These are phyloP conservation scores for Plicaturopsis crispa DNA, from an alignment of 768 basidiomycete genomes.

Conservation along the genomic window DNA sequence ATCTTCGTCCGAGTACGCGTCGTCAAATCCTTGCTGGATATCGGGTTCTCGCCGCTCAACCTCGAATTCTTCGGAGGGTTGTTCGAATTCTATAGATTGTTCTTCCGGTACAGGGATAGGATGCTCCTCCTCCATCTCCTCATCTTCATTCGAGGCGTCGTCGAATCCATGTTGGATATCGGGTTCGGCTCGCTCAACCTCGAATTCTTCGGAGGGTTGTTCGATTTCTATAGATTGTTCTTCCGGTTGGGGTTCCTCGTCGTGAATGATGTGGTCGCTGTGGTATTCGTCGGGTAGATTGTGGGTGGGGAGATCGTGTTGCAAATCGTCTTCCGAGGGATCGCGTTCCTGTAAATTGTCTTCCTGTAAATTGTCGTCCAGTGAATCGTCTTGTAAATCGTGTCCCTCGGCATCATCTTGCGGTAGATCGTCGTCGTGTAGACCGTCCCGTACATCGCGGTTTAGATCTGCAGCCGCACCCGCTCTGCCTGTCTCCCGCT, in stretches of 20 bases:
- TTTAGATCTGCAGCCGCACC: background rate
- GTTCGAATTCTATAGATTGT: constrained; percentile 1
- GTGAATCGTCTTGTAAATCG: too few species aligned
- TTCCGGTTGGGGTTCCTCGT: too few species aligned
- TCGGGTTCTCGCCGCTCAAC: background rate
- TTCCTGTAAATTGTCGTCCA: too few species aligned
- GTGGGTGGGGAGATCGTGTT: too few species aligned
- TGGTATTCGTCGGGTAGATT: too few species aligned
- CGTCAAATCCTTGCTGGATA: constrained; percentile 6
- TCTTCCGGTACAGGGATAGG: constrained; percentile 2
- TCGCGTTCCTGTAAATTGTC: too few species aligned
- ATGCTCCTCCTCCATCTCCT: background rate
- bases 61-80: background rate
- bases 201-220: background rate
- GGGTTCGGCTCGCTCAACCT: constrained; percentile 5
- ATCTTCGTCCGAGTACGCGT: constrained; percentile 12
- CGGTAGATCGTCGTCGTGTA: background rate
- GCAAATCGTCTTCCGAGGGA: too few species aligned
- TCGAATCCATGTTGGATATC: constrained; percentile 2
- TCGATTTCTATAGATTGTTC: constrained; percentile 2
- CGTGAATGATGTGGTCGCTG: too few species aligned
- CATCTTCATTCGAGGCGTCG: constrained; percentile 1
- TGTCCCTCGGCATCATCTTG: too few species aligned
- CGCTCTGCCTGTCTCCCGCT: background rate
- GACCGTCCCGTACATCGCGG: background rate